Evolutionary conservation across 495 filamentous ascomycete genomes (phyloP).

Genomic region (Corynascus novoguineensis): DNA sequence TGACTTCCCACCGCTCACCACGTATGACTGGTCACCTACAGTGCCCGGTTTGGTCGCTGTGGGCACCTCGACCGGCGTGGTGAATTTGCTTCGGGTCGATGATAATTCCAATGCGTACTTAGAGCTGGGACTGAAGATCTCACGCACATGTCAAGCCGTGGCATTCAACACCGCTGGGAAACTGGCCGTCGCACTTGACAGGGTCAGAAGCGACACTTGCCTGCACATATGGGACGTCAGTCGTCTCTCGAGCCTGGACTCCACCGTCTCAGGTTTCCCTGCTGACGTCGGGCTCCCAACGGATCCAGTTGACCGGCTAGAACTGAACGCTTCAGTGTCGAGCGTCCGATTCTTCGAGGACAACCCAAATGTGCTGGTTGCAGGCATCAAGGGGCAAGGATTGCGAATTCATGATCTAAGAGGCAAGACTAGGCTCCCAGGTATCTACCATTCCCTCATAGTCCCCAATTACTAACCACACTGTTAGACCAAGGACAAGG

Average conservation of each 20-base stretch:
- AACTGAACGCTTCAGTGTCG: slow-evolving; percentile 78
- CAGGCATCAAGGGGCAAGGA: slow-evolving; percentile 78
- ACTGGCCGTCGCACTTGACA: slow-evolving; percentile 82
- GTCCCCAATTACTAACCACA: neutral
- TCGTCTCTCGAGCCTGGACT: slow-evolving; percentile 49
- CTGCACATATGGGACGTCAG: slow-evolving; percentile 92
- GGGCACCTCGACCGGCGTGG: slow-evolving; percentile 77
- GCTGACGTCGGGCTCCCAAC: slow-evolving; percentile 33
- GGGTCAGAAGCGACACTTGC: slow-evolving; percentile 87
- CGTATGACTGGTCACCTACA: slow-evolving; percentile 91
- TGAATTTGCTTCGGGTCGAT: slow-evolving; percentile 73
- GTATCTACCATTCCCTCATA: neutral
- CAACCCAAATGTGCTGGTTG: slow-evolving; percentile 74
- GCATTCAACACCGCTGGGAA: slow-evolving; percentile 75
- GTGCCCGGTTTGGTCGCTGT: slow-evolving; percentile 68
- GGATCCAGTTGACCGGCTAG: slow-evolving; percentile 66
- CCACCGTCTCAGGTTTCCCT: slow-evolving; percentile 32
- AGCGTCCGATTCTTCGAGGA: slow-evolving; percentile 88
- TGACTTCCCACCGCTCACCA: slow-evolving; percentile 78
- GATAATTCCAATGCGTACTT: slow-evolving; percentile 56
- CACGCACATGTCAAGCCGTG: slow-evolving; percentile 84
- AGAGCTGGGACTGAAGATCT: slow-evolving; percentile 75
- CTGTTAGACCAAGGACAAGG: slow-evolving; percentile 25
- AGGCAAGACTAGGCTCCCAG: slow-evolving; percentile 47
- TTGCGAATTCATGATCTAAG: slow-evolving; percentile 86